phyloP scores from a whole-genome alignment of 1,139 yeast genomes.

The Magnusiomyces clavatus region DNA sequence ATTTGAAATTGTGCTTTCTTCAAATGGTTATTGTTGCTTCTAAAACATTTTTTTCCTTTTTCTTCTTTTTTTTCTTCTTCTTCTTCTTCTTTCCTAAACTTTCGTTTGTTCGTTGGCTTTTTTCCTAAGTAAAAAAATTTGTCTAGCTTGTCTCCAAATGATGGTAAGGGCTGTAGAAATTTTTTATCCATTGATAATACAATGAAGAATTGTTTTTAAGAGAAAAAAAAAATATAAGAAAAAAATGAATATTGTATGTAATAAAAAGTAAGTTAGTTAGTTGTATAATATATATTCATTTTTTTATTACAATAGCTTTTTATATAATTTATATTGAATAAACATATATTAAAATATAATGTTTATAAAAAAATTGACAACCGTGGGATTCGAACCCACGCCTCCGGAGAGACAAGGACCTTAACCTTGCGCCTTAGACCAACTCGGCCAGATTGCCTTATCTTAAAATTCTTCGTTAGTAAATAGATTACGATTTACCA shows the following conservation, averaged over 20 bases:
- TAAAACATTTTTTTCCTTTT: not conserved
- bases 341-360: conserved; percentile 11
- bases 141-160: conserved; percentile 14
- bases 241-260: not conserved
- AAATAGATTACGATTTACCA: too few species aligned
- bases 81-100: not conserved
- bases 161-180: conserved; percentile 12
- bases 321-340: conserved; percentile 6
- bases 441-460: conserved; percentile 26
- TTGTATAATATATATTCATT: conserved; percentile 4
- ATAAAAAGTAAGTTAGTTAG: not conserved
- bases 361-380: conserved; percentile 20
- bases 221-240: not conserved
- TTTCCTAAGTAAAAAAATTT: conserved; percentile 9
- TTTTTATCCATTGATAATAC: not conserved
- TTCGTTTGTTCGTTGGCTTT: not conserved
- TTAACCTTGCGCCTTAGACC: conserved; percentile 25
- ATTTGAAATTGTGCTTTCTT: not conserved
- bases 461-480: not conserved
- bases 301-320: not conserved
- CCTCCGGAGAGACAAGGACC: conserved; percentile 26
- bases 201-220: not conserved
- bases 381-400: conserved; percentile 28
- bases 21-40: not conserved
- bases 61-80: not conserved